Evolutionary conservation across 2,329 filamentous ascomycete genomes (phyloP).

Genomic region (Lachnellula willkommii): DNA sequence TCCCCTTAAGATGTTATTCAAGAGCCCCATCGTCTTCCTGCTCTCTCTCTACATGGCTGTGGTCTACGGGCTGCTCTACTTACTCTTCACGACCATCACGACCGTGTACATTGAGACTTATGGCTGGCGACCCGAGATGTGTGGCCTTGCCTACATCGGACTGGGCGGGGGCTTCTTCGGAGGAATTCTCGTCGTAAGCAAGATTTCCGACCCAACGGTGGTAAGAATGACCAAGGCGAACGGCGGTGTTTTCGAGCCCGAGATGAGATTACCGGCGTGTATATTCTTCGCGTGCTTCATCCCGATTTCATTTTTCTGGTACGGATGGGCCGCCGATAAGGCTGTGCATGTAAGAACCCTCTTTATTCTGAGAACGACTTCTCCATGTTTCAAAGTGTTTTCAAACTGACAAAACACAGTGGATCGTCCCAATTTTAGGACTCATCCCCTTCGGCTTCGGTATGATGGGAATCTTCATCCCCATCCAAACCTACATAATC

Average conservation of each 20-base stretch:
- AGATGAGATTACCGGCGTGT: conserved; percentile 39
- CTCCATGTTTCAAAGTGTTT: no score
- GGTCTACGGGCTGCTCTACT: conserved; percentile 50
- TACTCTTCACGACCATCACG: conserved; percentile 47
- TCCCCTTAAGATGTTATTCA: conserved; percentile 41
- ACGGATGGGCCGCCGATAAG: conserved; percentile 43
- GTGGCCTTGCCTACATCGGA: conserved; percentile 40
- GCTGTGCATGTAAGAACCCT: conserved; percentile 30
- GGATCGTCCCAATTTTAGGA: conserved; percentile 42
- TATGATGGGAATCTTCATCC: conserved; percentile 41
- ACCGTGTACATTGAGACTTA: conserved; percentile 44
- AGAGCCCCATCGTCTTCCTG: conserved; percentile 36
- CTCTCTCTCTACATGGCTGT: conserved; percentile 47
- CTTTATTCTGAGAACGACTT: neutral
- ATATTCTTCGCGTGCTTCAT: conserved; percentile 40
- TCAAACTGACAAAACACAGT: conserved; percentile 13
- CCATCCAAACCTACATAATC: conserved; percentile 44
- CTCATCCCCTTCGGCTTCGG: conserved; percentile 41
- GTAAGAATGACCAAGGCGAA: conserved; percentile 43
- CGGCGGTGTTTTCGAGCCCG: conserved; percentile 32
- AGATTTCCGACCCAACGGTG: conserved; percentile 41
- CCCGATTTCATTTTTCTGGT: conserved; percentile 45
- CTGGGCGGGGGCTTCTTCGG: conserved; percentile 39
- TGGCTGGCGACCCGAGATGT: conserved; percentile 37
- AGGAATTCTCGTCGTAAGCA: conserved; percentile 39